Percentiles rank a stretch among this genome's conserved stretches.
Evolutionary conservation across 176 grass and related monocot species (phyloP).

Genomic region (Oropetium thomaeum): DNA sequence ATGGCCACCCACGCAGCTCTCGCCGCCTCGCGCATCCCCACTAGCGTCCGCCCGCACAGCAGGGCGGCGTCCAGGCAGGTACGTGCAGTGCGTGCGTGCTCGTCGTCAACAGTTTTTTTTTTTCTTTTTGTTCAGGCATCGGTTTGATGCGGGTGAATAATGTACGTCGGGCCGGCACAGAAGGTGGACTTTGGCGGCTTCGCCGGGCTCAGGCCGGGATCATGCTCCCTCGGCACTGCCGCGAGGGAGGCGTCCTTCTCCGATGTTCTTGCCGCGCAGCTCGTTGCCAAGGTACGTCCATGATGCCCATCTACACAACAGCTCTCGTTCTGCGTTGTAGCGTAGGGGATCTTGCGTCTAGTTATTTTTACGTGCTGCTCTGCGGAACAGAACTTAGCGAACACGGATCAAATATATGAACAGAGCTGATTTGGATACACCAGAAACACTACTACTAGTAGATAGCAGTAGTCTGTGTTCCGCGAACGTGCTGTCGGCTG

Average conservation of each 20-base stretch:
- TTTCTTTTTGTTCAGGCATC: no score
- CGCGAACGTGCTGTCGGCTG: background rate
- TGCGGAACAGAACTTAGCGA: background rate
- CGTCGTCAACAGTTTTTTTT: background rate
- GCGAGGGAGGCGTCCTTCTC: conserved; percentile 61
- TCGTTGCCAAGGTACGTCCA: conserved; percentile 54
- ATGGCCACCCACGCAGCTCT: conserved; percentile 98
- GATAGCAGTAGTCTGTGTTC: background rate
- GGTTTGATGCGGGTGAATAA: background rate
- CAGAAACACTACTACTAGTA: no score
- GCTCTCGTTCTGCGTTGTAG: background rate
- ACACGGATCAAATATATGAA: background rate
- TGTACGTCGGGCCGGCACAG: conserved; percentile 38
- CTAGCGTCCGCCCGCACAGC: conserved; percentile 50
- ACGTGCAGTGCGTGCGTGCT: background rate
- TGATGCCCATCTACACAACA: no score
- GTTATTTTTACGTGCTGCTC: no score
- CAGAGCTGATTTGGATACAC: background rate
- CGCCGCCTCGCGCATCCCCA: conserved; percentile 71
- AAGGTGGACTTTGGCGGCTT: conserved; percentile 70
- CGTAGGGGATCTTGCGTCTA: background rate
- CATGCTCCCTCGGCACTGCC: conserved; percentile 41
- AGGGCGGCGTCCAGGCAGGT: conserved; percentile 50
- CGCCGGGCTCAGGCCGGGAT: conserved; percentile 69
- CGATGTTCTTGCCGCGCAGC: conserved; percentile 63